phyloP scores from a whole-genome alignment of 345 rosid genomes.

The Sisymbrium altissimum region DNA sequence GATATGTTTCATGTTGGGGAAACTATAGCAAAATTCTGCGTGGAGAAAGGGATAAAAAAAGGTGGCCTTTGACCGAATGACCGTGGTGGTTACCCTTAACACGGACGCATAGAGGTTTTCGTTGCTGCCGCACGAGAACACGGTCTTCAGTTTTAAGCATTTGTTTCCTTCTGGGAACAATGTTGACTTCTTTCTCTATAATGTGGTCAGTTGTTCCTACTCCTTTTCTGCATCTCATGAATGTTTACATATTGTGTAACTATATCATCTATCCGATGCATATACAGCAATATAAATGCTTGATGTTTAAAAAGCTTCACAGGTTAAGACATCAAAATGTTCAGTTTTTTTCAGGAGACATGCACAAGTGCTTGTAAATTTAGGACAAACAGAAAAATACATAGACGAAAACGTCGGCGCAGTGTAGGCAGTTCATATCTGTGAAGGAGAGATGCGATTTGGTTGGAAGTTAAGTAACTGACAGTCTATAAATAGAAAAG shows the following conservation, averaged over 20 bases:
- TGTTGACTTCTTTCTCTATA: background rate
- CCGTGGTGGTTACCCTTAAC: conserved; percentile 93
- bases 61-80: conserved; percentile 84
- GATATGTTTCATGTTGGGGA: conserved; percentile 71
- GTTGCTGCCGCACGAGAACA: conserved; percentile 76
- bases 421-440: background rate
- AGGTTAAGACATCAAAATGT: background rate
- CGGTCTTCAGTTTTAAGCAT: conserved; percentile 13
- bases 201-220: conserved; percentile 1
- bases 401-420: background rate
- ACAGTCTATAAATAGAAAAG: conserved; percentile 21
- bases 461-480: conserved; percentile 33
- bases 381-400: conserved; percentile 3
- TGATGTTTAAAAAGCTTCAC: background rate
- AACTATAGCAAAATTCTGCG: conserved; percentile 65
- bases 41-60: conserved; percentile 81
- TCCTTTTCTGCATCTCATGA: background rate
- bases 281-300: background rate
- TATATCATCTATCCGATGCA: background rate
- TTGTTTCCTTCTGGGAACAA: background rate
- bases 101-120: conserved; percentile 71
- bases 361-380: conserved; percentile 9
- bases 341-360: background rate
- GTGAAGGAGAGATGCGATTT: conserved; percentile 22
- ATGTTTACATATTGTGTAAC: background rate